These are phyloP conservation scores for Nephelium lappaceum DNA, from an alignment of 345 rosid genomes.

Conservation along the genomic window DNA sequence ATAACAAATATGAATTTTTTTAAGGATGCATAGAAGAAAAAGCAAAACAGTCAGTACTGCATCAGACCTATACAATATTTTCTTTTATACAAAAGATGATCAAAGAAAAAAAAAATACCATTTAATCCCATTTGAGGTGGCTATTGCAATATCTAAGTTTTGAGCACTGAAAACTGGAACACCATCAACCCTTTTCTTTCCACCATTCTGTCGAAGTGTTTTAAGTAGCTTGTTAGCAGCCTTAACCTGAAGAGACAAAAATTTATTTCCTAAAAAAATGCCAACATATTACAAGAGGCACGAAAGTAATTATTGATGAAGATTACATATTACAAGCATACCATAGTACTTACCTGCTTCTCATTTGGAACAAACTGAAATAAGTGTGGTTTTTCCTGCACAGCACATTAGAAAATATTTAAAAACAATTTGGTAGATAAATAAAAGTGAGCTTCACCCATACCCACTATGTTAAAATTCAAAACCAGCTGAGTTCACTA, in stretches of 20 bases:
- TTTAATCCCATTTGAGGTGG: conserved; percentile 86
- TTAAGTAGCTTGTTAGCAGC: conserved; percentile 87
- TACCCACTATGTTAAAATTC: neutral
- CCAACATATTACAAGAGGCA: neutral
- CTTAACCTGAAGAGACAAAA: conserved; percentile 60
- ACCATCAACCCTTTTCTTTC: conserved; percentile 68
- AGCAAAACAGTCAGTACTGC: neutral
- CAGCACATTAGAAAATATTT: conserved; percentile 3
- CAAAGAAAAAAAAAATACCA: conserved; percentile 51
- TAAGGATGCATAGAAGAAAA: neutral
- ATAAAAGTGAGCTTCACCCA: neutral
- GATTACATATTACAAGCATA: conserved; percentile 11
- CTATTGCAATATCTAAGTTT: conserved; percentile 95
- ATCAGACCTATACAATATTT: neutral
- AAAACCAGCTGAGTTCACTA: neutral
- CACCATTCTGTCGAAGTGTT: conserved; percentile 53
- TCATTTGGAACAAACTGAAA: conserved; percentile 98
- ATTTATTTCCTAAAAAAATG: neutral
- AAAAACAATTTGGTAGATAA: neutral
- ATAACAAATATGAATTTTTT: neutral
- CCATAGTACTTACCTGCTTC: conserved; percentile 60
- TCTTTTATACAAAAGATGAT: neutral
- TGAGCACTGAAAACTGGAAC: conserved; percentile 95
- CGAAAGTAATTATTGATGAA: neutral
- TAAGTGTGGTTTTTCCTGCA: conserved; percentile 87